Percentiles rank a stretch among this genome's conserved stretches.
Conservation (phyloP, 2,329 filamentous ascomycete species). For the Epichloe hybrida region DNA sequence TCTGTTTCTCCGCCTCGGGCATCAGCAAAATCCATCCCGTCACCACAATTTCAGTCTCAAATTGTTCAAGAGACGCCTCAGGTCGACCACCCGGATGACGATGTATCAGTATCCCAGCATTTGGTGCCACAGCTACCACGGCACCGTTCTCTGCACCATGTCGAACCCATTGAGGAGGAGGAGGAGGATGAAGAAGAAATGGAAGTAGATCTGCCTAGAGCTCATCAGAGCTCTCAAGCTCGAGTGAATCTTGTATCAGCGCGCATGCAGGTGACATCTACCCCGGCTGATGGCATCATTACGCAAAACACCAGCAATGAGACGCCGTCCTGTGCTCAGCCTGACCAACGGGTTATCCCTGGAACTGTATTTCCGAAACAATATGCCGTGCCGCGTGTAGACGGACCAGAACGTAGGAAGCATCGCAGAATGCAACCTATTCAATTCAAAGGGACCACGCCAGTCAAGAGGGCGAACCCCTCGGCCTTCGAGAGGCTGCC, state of each 20-base stretch:
- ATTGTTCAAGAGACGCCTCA: constrained; percentile 14
- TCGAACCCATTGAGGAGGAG: background rate
- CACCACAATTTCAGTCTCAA: constrained; percentile 8
- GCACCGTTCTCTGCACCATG: background rate
- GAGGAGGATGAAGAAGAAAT: constrained; percentile 20
- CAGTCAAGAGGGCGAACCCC: background rate
- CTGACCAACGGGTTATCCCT: constrained; percentile 11
- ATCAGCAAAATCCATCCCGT: background rate
- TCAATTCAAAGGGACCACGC: constrained; percentile 8
- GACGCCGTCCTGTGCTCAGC: constrained; percentile 22
- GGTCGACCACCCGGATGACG: background rate
- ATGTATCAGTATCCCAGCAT: background rate
- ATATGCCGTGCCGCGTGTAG: background rate
- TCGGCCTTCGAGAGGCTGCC: constrained; percentile 8
- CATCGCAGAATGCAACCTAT: constrained; percentile 15
- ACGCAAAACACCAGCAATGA: constrained; percentile 9
- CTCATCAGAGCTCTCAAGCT: constrained; percentile 8
- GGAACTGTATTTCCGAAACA: constrained; percentile 7
- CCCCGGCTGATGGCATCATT: constrained; percentile 2
- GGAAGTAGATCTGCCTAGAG: constrained; percentile 19
- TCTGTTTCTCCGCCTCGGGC: constrained; percentile 8
- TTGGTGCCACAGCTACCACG: background rate
- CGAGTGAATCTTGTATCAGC: constrained; percentile 15
- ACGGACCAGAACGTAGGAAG: constrained; percentile 2
- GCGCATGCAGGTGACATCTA: constrained; percentile 7